Conservation (phyloP, 1,284 basidiomycete genomes). For the Apiotrichum brassicae region DNA sequence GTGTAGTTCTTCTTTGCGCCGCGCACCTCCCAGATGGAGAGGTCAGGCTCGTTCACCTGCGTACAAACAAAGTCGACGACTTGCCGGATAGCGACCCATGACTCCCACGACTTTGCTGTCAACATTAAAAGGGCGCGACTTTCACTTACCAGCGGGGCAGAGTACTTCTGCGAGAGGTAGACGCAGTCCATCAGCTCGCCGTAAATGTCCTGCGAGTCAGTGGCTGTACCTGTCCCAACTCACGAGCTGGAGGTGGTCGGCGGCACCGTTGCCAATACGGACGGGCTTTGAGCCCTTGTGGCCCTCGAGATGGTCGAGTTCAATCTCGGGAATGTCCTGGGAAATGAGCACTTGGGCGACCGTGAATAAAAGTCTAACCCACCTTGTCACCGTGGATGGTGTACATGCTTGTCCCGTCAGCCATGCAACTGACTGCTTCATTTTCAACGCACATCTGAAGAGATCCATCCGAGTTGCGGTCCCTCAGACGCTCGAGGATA, state of each 20-base stretch:
- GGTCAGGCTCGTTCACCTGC: slow-evolving; percentile 38
- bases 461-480: slow-evolving; percentile 79
- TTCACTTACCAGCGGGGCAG: slow-evolving; percentile 53
- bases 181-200: slow-evolving; percentile 87
- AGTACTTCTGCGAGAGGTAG: slow-evolving; percentile 77
- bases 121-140: neutral
- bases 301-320: slow-evolving; percentile 73
- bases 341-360: neutral
- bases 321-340: slow-evolving; percentile 67
- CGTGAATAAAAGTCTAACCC: no score
- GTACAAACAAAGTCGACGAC: slow-evolving; percentile 47
- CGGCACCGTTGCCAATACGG: slow-evolving; percentile 80
- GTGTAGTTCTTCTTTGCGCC: slow-evolving; percentile 73
- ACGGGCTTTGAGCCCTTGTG: slow-evolving; percentile 63
- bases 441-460: slow-evolving; percentile 64
- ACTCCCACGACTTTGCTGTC: slow-evolving; percentile 54
- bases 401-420: slow-evolving; percentile 34
- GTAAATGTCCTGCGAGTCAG: slow-evolving; percentile 67
- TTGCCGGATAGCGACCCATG: slow-evolving; percentile 56
- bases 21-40: slow-evolving; percentile 66
- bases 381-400: slow-evolving; percentile 56
- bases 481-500: slow-evolving; percentile 69
- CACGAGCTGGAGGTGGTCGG: slow-evolving; percentile 79
- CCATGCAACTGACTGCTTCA: no score
- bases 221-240: slow-evolving; percentile 23